Evolutionary conservation across 2,329 filamentous ascomycete species (phyloP).

Genomic region (Chrysoporthe austroafricana): DNA sequence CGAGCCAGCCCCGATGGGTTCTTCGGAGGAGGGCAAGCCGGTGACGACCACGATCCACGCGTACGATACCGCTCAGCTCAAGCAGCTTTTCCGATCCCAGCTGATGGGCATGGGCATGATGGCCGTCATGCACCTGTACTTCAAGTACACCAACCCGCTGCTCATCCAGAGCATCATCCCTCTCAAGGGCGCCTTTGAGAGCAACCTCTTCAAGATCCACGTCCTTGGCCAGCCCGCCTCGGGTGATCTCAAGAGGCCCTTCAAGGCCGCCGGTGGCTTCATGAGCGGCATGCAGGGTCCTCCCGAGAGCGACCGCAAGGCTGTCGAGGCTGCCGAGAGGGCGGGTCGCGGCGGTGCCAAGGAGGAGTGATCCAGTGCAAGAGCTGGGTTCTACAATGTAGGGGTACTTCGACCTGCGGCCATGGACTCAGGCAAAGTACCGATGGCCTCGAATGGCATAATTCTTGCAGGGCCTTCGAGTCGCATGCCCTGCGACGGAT

Average conservation of each 20-base stretch:
- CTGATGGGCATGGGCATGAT: constrained; percentile 98
- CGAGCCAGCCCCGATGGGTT: constrained; percentile 91
- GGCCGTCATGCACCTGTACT: constrained; percentile 97
- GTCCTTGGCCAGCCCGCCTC: constrained; percentile 82
- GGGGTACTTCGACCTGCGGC: background rate
- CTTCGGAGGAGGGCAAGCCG: constrained; percentile 90
- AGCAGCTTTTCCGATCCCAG: constrained; percentile 83
- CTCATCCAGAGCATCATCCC: constrained; percentile 99
- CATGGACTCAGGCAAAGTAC: background rate
- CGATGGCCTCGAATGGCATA: background rate
- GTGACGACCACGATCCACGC: constrained; percentile 95
- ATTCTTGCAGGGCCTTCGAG: background rate
- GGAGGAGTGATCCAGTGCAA: constrained; percentile 61
- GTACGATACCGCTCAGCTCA: constrained; percentile 88
- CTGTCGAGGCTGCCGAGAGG: constrained; percentile 79
- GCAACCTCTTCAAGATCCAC: constrained; percentile 96
- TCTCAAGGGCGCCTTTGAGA: constrained; percentile 91
- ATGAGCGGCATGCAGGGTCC: constrained; percentile 77
- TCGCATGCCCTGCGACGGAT: background rate
- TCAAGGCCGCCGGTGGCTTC: constrained; percentile 84
- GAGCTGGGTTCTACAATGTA: constrained; percentile 1
- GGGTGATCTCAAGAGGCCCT: constrained; percentile 92
- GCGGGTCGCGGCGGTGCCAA: constrained; percentile 72
- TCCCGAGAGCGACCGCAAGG: constrained; percentile 86
- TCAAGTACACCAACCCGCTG: constrained; percentile 99